Evolutionary conservation across 495 filamentous ascomycete genomes (phyloP).

Genomic region (Penicillium turbatum): DNA sequence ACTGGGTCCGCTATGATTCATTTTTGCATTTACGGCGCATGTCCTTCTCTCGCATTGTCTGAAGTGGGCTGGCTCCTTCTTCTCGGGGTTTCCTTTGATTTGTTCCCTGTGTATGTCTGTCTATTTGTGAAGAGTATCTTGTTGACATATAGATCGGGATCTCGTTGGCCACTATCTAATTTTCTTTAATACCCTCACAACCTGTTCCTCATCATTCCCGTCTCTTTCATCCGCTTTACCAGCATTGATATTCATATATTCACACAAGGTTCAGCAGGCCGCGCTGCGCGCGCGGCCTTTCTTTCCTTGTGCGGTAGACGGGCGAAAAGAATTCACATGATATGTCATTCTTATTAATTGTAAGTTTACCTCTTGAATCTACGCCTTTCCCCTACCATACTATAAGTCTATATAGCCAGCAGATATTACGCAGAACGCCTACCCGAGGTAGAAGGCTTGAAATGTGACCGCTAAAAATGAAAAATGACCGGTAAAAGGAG

Average conservation of each 20-base stretch:
- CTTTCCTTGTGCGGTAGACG: not conserved
- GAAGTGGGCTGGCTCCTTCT: conserved; percentile 23
- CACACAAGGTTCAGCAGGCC: no score
- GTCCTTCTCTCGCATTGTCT: conserved; percentile 9
- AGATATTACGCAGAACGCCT: no score
- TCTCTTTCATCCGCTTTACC: not conserved
- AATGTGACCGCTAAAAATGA: no score
- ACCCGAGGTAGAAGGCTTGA: no score
- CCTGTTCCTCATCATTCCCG: not conserved
- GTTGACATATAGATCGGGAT: conserved; percentile 9
- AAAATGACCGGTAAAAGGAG: no score
- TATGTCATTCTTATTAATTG: no score
- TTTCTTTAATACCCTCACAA: conserved; percentile 20
- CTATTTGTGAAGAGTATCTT: not conserved
- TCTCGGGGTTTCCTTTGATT: conserved; percentile 1
- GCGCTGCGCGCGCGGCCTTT: no score
- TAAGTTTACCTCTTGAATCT: no score
- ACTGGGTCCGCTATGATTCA: conserved; percentile 6
- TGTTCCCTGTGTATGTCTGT: conserved; percentile 3
- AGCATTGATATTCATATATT: not conserved
- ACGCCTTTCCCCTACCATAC: no score
- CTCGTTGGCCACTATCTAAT: conserved; percentile 2
- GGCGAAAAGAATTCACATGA: no score
- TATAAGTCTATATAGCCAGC: no score
- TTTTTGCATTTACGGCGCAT: conserved; percentile 24